Percentiles rank a stretch among this genome's conserved stretches.
These are phyloP conservation scores for Vigna hirtella DNA, from an alignment of 306 rosid genomes.

Conservation along the genomic window DNA sequence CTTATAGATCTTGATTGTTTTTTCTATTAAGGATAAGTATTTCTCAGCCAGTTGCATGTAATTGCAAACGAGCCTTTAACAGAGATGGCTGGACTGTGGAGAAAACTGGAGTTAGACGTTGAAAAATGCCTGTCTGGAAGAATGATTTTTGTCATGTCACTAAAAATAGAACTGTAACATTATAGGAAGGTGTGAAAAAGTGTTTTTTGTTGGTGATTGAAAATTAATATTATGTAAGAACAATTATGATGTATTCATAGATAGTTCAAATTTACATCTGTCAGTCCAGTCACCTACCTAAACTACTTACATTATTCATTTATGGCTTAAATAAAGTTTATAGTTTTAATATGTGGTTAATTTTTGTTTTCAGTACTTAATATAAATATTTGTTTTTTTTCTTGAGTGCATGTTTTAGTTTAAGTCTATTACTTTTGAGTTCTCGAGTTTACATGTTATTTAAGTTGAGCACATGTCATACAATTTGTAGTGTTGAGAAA, in stretches of 20 bases:
- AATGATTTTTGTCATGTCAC: not conserved
- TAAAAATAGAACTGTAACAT: not conserved
- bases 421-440: no score
- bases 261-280: constrained; percentile 1
- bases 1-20: not conserved
- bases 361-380: no score
- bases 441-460: no score
- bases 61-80: constrained; percentile 13
- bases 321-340: not conserved
- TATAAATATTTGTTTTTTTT: no score
- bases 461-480: no score
- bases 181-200: not conserved
- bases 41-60: not conserved
- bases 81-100: constrained; percentile 1
- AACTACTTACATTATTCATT: not conserved
- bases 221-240: not conserved
- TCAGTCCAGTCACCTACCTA: not conserved
- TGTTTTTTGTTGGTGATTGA: not conserved
- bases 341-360: no score
- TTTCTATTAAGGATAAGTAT: not conserved
- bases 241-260: not conserved
- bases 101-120: constrained; percentile 13
- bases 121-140: not conserved
- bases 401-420: no score
- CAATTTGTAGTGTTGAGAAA: no score